Conservation (phyloP, 2,329 filamentous ascomycete species). For the Zymoseptoria brevis region DNA sequence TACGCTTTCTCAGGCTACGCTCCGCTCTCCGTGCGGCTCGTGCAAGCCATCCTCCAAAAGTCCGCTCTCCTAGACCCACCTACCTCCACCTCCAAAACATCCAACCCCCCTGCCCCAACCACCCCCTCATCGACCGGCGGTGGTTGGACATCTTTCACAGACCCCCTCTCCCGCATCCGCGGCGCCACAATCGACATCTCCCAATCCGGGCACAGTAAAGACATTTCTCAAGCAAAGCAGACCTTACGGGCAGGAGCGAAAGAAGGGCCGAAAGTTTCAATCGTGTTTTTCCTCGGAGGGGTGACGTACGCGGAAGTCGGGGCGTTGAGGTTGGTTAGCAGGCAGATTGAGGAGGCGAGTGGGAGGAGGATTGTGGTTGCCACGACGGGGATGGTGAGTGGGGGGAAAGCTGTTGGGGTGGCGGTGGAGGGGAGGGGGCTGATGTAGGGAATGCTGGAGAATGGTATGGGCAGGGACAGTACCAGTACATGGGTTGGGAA, state of each 20-base stretch:
- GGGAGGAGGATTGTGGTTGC: constrained; percentile 82
- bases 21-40: constrained; percentile 78
- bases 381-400: constrained; percentile 84
- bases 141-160: constrained; percentile 91
- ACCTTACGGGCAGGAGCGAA: constrained; percentile 63
- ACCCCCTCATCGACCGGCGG: constrained; percentile 44
- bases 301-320: constrained; percentile 96
- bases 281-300: constrained; percentile 96
- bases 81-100: constrained; percentile 47
- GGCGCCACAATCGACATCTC: constrained; percentile 86
- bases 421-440: constrained; percentile 28
- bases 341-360: constrained; percentile 54
- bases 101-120: constrained; percentile 6
- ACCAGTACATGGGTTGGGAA: too few relatives aligned
- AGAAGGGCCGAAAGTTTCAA: constrained; percentile 61
- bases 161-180: constrained; percentile 76
- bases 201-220: constrained; percentile 89
- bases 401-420: constrained; percentile 78
- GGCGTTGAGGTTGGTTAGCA: constrained; percentile 80
- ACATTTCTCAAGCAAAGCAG: constrained; percentile 68
- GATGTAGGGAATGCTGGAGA: constrained; percentile 2
- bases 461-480: background rate
- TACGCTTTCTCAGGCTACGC: constrained; percentile 98
- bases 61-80: constrained; percentile 46
- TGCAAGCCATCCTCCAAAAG: constrained; percentile 91